phyloP scores from a whole-genome alignment of 2,329 filamentous ascomycete genomes.

The Xylariomycetidae sp. region DNA sequence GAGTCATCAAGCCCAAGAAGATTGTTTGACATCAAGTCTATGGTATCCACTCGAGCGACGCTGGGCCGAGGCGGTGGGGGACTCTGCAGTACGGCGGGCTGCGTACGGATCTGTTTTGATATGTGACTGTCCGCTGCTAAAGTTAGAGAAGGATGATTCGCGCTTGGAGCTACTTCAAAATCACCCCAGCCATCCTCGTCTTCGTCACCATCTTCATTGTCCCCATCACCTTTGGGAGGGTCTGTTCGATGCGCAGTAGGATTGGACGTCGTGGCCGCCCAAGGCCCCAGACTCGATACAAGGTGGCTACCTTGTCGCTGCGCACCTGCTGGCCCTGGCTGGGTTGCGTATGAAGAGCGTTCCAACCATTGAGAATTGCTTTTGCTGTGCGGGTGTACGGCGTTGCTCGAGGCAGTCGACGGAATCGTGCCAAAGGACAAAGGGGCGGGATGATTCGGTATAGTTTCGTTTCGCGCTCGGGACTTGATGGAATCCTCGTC shows the following conservation, averaged over 20 bases:
- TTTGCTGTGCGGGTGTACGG: too few relatives aligned
- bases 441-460: conserved; percentile 10
- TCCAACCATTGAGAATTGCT: too few relatives aligned
- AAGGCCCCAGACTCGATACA: not conserved
- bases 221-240: too few relatives aligned
- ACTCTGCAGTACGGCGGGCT: too few relatives aligned
- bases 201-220: not conserved
- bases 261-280: not conserved
- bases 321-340: not conserved
- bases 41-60: conserved; percentile 43
- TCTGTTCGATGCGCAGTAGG: too few relatives aligned
- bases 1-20: conserved; percentile 34
- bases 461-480: conserved; percentile 13
- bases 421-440: too few relatives aligned
- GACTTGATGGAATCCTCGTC: conserved; percentile 38
- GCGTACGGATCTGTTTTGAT: too few relatives aligned
- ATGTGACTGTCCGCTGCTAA: too few relatives aligned
- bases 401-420: too few relatives aligned
- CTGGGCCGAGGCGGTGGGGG: conserved; percentile 20
- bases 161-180: not conserved
- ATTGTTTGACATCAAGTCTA: conserved; percentile 51
- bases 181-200: not conserved
- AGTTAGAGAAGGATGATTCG: not conserved
- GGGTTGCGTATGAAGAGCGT: not conserved
- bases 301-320: not conserved